Evolutionary conservation across 345 rosid species (phyloP).

Genomic region (Arabidopsis arenosa): DNA sequence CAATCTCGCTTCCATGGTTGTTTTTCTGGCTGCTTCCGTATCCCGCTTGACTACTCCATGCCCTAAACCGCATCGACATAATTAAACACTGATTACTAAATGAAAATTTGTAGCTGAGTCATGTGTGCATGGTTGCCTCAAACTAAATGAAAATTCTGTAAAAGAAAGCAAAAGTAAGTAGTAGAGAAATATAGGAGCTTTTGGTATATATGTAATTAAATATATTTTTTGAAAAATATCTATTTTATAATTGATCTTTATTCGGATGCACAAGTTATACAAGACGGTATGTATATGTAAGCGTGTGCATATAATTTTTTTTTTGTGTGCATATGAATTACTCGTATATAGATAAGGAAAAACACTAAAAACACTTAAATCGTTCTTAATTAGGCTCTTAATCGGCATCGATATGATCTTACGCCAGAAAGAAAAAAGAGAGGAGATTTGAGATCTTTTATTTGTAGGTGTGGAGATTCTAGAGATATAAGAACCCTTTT

Average conservation of each 20-base stretch:
- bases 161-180: not conserved
- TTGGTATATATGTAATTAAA: not conserved
- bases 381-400: too few species aligned
- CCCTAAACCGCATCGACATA: conserved; percentile 51
- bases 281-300: conserved; percentile 19
- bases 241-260: not conserved
- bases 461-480: too few species aligned
- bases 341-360: too few species aligned
- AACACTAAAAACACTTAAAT: too few species aligned
- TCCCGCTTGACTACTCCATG: conserved; percentile 60
- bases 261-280: not conserved
- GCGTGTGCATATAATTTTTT: not conserved
- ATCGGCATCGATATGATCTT: too few species aligned
- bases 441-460: too few species aligned
- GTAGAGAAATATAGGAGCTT: not conserved
- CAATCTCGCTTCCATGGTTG: conserved; percentile 40
- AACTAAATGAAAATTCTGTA: conserved; percentile 2
- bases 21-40: conserved; percentile 52
- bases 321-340: too few species aligned
- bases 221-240: not conserved
- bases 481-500: too few species aligned
- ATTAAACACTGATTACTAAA: not conserved
- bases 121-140: conserved; percentile 11
- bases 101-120: conserved; percentile 16
- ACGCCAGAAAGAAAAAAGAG: too few species aligned